Evolutionary conservation across 176 grass and related monocot genomes (phyloP), one percentile per base, ranked within the genome.

Genomic region (Carex parvula): DNA sequence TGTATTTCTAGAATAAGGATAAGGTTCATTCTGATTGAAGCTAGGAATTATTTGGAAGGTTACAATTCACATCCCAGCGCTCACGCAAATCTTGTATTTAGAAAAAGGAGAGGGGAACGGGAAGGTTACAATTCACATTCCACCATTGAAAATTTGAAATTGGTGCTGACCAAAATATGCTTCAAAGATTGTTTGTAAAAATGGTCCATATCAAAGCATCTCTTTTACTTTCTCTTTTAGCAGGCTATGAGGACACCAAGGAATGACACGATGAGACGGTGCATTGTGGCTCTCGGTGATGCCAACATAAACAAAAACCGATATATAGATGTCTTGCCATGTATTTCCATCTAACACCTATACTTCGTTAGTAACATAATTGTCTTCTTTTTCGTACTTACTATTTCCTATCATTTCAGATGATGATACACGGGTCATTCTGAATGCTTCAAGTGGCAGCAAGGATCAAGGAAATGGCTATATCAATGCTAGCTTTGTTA

Each of bases 401-500:
- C 80, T 48, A 61, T 76, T 61, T 60, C 53, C 67, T 5, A 67
- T 60, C 78, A 44, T 57, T 33, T 63, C 73, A 99, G 96, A 84
- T 92, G 91, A 99, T 46, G 14, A 81, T 66, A 89, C 81, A 52
- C 82, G 93, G 60, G 85, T 99, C 56, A 15, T 24, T 57, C 54
- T 99, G 17, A 7, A 84, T 71, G 79, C 72, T 44, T 69, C 79
- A 33, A 63, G 79, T 41, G 86, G 55, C 16, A 80, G 67, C 48
- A 85, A 21, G 24, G 60, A 84, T 70, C 63, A 70, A 70, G 69
- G 72, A 6, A 88, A 90, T 35, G 91, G 74, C 66, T 99, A 93
- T 83, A 95, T 99, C 63, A 99, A 99, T 84, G 96, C 96, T 64
- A 99, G 93, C 88, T 82, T 70, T 88, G 50, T 99, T 95, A 62